Base-by-base conservation (phyloP, 805 yeast genomes). In the Pichia deserticola region DNA sequence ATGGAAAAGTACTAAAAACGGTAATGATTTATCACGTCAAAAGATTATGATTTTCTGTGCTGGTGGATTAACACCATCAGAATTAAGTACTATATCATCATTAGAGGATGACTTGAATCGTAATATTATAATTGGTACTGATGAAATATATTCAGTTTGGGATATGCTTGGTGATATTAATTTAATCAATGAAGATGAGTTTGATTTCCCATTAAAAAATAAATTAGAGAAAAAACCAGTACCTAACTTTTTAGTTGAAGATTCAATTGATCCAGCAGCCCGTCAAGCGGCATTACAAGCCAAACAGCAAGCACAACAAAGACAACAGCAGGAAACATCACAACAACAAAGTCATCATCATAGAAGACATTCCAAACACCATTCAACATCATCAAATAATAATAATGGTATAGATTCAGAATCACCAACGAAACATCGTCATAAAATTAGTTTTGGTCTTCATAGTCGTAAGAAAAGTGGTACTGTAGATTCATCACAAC, bases 41-140 rank as follows among this genome's bases (percentile, higher is more conserved):
- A 72, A 93, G 45, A 72, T 90, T 7, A 78, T 90, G 55, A 78
- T 89, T 50, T 93, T 81, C 60, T 77, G 89, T 30, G 84, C 95
- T 2, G 99, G 99, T 27, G 99, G 98, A 8, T 67, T 86, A 25
- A 88, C 98, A 0, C 79, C 84, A 56, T 77, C 90, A 3, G 99
- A 93, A 65, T 69, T 85, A 32, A 77, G 92, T 54, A 76, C 87
- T 11, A 81, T 83, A 5, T 83, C 86, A 57, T 92, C 87, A 54
- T 72, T 89, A 43, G 77, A 88, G 8, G 66, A 70, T 15, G 64
- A 74, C 42, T 72, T 79, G 50, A 79, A 84, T 59, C 83, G 80
- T 61, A 96, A 89, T 53, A 76, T 93, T 15, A 79, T 84, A 52
- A 68, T 92, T 51, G 98, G 98, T 0, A 81, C 90, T 12, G 95